Evolutionary conservation across 257 asterid genomes (phyloP).

Genomic region (Solanum tarapatanum): DNA sequence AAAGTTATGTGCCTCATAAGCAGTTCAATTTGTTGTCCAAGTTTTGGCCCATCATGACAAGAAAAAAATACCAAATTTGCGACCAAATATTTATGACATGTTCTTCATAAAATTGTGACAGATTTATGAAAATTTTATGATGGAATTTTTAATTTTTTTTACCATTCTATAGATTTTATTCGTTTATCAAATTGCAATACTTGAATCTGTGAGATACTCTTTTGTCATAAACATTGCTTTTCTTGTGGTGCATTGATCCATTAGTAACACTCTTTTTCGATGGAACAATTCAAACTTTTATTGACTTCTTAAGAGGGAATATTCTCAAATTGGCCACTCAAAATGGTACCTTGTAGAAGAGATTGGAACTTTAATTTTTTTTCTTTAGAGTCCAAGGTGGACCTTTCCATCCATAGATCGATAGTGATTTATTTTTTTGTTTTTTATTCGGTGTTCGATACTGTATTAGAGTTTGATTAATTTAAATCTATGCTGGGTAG

Average conservation of each 20-base stretch:
- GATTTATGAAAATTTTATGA: background rate
- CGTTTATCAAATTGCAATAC: background rate
- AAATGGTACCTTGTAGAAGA: background rate
- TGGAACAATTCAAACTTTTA: background rate
- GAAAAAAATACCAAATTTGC: background rate
- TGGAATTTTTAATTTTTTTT: background rate
- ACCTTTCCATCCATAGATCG: background rate
- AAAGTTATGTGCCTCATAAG: background rate
- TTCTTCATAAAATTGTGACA: background rate
- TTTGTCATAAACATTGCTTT: background rate
- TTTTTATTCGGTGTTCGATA: background rate
- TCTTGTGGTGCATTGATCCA: background rate
- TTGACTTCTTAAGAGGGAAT: background rate
- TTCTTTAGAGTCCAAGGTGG: background rate
- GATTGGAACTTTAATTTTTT: background rate
- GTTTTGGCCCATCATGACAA: background rate
- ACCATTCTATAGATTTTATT: background rate
- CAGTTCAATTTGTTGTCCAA: background rate
- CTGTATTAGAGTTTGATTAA: background rate
- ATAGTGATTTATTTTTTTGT: background rate
- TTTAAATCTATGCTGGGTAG: too few species aligned
- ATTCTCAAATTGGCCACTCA: background rate
- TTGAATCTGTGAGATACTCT: background rate
- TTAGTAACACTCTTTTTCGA: background rate
- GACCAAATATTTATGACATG: background rate